Evolutionary conservation across 2,329 filamentous ascomycete genomes (phyloP), one percentile per base, ranked within the genome.

Genomic region (Acrocalymma vagum): DNA sequence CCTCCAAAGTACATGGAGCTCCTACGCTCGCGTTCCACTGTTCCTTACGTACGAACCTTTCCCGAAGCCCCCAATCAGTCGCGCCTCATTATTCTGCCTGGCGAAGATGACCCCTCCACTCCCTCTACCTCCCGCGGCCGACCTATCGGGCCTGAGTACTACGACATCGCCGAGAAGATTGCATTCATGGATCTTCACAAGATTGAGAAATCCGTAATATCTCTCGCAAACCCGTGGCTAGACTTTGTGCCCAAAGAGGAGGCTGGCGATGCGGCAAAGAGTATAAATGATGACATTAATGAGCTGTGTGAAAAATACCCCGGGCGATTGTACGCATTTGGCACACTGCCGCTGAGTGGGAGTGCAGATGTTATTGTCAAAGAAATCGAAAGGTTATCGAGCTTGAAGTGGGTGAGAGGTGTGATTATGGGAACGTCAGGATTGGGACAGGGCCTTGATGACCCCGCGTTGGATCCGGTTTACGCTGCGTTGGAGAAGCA

Each of bases 201-300:
- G 37, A 96, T 96, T 65, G 81, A 87, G 68, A 84, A 87, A 51
- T 94, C 88, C 1, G 88, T 96, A 34, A 84, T 96, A 49, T 94
- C 89, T 1, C 83, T 96, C 15, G 92, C 92, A 10, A 96, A 96
- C 63, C 92, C 92, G 0, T 96, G 92, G 92, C 80, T 96, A 2
- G 92, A 96, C 70, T 96, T 95, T 63, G 72, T 96, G 0, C 70
- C 76, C 0, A 65, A 82, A 0, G 66, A 74, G 4, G 81, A 86
- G 51, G 87, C 88, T 0, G 81, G 79, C 2, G 65, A 71, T 20
- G 83, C 85, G 32, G 90, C 90, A 1, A 62, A 72, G 37, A 76
- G 76, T 1, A 85, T 95, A 66, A 96, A 96, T 67, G 76, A 85
- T 53, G 89, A 93, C 52, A 85, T 96, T 36, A 82, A 90, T 33